These are phyloP conservation scores for Hemileia vastatrix DNA, from an alignment of 1,284 basidiomycete species.

Conservation along the genomic window DNA sequence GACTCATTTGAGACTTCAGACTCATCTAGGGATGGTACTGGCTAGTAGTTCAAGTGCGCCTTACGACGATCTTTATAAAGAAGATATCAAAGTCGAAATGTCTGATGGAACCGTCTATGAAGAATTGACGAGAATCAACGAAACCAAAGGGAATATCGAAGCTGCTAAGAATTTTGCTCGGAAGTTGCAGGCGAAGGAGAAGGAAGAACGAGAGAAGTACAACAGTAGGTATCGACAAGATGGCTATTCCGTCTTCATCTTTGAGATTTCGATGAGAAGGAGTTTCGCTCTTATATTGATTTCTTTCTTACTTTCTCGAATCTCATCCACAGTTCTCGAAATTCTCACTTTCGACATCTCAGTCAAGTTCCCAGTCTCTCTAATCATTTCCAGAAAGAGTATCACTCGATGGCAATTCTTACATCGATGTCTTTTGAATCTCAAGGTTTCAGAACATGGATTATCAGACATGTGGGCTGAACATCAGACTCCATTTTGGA, in stretches of 20 bases:
- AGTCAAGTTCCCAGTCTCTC: constrained; percentile 42
- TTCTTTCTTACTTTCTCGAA: not conserved
- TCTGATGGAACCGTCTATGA: constrained; percentile 40
- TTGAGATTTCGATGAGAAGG: not conserved
- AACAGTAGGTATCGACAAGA: no score
- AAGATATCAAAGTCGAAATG: constrained; percentile 39
- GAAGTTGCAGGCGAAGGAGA: constrained; percentile 14
- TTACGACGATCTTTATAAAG: constrained; percentile 38
- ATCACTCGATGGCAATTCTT: constrained; percentile 43
- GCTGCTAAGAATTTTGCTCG: constrained; percentile 34
- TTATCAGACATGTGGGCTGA: constrained; percentile 39
- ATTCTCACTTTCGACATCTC: constrained; percentile 40
- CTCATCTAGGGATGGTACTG: constrained; percentile 41
- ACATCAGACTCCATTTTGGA: constrained; percentile 33
- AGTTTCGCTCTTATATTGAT: not conserved
- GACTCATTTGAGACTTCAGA: constrained; percentile 31
- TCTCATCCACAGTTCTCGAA: constrained; percentile 28
- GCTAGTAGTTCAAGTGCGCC: constrained; percentile 39
- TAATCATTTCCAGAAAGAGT: constrained; percentile 44
- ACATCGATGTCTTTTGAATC: constrained; percentile 37
- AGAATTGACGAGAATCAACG: constrained; percentile 41
- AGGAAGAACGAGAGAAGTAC: constrained; percentile 18
- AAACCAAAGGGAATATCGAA: constrained; percentile 42
- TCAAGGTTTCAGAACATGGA: constrained; percentile 38
- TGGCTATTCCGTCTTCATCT: no score